Base-by-base conservation (phyloP, 805 yeast species). In the Candida nitratophila region DNA sequence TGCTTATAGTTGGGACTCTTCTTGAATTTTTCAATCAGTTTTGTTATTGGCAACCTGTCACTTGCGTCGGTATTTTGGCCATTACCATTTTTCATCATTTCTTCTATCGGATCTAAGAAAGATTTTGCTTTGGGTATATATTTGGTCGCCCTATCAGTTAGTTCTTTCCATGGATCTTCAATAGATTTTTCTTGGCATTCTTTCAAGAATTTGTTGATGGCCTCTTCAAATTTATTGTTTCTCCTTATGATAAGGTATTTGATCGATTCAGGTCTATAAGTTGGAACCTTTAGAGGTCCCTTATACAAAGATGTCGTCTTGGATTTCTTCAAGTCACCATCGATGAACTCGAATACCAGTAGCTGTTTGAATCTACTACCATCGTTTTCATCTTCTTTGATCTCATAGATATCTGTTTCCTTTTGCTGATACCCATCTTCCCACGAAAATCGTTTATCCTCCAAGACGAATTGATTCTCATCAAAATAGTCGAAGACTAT, bases 401-500 rank as follows among this genome's bases (percentile, higher is more conserved):
- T 62, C 39, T 75, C 68, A 44, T 69, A 76, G 35, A 76, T 66
- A 55, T 77, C 83, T 11, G 66, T 63, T 35, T 77, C 79, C 39
- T 76, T 74, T 52, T 79, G 83, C 35, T 76, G 68, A 41, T 68
- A 80, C 3, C 84, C 85, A 40, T 72, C 73, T 46, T 49, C 54
- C 69, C 68, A 62, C 17, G 61, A 62, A 44, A 68, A 61, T 34
- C 71, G 69, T 44, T 68, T 68, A 41, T 74, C 77, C 10, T 65
- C 70, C 37, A 71, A 57, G 15, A 70, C 67, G 31, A 73, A 63
- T 44, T 65, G 90, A 54, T 83, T 82, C 57, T 83, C 88, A 59
- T 90, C 96, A 37, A 84, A 80, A 58, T 86, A 90, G 41, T 79
- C 85, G 54, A 81, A 81, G 2, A 79, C 65, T 12, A 86, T 76